These are phyloP conservation scores for Tieghemiomyces parasiticus DNA, from an alignment of 192 early-diverging fungal species.

Conservation along the genomic window DNA sequence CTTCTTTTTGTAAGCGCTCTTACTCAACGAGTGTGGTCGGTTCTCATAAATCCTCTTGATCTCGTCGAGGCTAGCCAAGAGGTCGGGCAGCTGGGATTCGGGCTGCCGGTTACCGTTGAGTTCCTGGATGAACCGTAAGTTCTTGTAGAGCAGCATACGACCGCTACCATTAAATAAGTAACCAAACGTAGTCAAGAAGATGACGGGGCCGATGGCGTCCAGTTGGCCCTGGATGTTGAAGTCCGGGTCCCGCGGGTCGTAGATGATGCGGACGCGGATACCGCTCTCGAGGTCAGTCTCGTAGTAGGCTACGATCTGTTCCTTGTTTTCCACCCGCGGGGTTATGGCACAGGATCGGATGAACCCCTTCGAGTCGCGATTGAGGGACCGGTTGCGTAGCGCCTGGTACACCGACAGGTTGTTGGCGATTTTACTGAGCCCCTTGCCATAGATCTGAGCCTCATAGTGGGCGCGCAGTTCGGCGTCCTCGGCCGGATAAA, in stretches of 20 bases:
- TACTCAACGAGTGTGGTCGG: constrained; percentile 5
- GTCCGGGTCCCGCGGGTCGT: constrained; percentile 3
- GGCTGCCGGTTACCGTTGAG: background rate
- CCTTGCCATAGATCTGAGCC: background rate
- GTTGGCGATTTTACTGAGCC: constrained; percentile 6
- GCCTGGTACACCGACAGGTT: constrained; percentile 7
- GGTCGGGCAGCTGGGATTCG: background rate
- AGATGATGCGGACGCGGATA: background rate
- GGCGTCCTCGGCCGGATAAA: background rate
- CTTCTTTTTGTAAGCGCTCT: constrained; percentile 2
- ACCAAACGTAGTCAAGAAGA: constrained; percentile 3
- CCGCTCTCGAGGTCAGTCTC: background rate
- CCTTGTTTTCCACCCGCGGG: background rate
- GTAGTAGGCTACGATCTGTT: constrained; percentile 7
- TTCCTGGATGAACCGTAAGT: constrained; percentile 25
- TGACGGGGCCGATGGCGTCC: constrained; percentile 1
- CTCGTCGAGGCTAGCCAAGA: background rate
- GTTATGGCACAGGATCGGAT: constrained; percentile 2
- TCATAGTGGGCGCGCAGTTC: background rate
- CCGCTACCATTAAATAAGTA: constrained; percentile 3
- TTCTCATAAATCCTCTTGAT: constrained; percentile 1
- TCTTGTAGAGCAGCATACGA: constrained; percentile 14
- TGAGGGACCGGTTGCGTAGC: background rate
- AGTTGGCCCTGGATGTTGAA: constrained; percentile 9
- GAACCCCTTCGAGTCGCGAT: constrained; percentile 2